phyloP scores from a whole-genome alignment of 2,329 filamentous ascomycete genomes.

The Xylariaceae sp. region DNA sequence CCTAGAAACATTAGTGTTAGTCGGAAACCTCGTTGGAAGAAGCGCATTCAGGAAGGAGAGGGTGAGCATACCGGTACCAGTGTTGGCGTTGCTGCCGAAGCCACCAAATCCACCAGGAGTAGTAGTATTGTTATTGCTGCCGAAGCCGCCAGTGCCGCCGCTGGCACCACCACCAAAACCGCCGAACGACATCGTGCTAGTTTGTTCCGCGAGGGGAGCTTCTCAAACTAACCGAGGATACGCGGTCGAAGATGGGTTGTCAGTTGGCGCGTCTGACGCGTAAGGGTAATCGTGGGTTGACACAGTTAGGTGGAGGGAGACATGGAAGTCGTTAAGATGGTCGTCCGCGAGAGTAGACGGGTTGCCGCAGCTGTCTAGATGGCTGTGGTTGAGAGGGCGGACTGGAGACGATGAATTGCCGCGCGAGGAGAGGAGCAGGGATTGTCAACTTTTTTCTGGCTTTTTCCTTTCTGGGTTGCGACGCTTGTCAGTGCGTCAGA shows the following conservation, averaged over 20 bases:
- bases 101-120: constrained; percentile 52
- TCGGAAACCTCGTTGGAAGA: constrained; percentile 4
- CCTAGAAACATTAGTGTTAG: constrained; percentile 23
- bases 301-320: constrained; percentile 23
- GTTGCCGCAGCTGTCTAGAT: neutral
- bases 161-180: constrained; percentile 49
- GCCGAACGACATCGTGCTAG: constrained; percentile 50
- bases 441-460: constrained; percentile 11
- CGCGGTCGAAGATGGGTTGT: constrained; percentile 17
- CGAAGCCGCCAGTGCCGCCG: constrained; percentile 40
- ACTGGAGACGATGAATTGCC: constrained; percentile 6
- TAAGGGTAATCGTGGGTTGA: constrained; percentile 19
- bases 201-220: constrained; percentile 12
- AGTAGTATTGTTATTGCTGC: constrained; percentile 51
- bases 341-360: constrained; percentile 7
- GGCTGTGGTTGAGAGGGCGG: neutral
- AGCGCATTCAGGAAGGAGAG: constrained; percentile 17
- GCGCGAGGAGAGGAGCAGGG: neutral
- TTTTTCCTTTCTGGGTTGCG: neutral
- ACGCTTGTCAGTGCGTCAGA: neutral
- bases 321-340: constrained; percentile 24
- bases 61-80: constrained; percentile 47
- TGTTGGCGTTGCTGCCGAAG: constrained; percentile 43
- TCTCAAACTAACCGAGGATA: constrained; percentile 10
- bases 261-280: constrained; percentile 32